Conservation (phyloP, 2,329 filamentous ascomycete species). For the Rhytidhysteron rufulum region DNA sequence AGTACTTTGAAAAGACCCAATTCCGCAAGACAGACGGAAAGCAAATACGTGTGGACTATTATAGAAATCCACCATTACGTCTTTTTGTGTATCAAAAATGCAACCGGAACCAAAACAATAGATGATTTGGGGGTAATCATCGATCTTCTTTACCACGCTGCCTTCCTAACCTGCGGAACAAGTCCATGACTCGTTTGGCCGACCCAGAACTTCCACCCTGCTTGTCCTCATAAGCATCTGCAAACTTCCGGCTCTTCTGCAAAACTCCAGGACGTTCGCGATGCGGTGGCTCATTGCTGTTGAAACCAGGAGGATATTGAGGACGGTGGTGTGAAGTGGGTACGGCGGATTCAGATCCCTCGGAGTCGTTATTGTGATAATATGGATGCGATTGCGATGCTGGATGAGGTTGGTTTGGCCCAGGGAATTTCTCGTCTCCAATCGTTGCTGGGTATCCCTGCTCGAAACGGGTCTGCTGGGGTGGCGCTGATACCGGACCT, state of each 20-base stretch:
- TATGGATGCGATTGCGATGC: conserved; percentile 19
- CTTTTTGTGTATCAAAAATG: background rate
- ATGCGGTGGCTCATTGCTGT: conserved; percentile 17
- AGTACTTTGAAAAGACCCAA: no score
- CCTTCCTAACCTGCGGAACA: conserved; percentile 84
- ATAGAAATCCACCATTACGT: conserved; percentile 1
- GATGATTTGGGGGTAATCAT: conserved; percentile 11
- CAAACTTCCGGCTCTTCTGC: conserved; percentile 83
- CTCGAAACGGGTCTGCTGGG: conserved; percentile 35
- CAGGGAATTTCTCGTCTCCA: conserved; percentile 35
- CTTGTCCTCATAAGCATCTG: conserved; percentile 74
- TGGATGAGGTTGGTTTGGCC: conserved; percentile 29
- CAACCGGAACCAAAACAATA: background rate
- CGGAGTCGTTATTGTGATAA: conserved; percentile 30
- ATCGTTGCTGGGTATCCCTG: conserved; percentile 16
- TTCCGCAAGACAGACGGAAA: no score
- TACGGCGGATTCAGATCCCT: conserved; percentile 29
- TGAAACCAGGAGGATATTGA: conserved; percentile 40
- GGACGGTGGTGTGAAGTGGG: conserved; percentile 19
- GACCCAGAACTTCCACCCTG: conserved; percentile 73
- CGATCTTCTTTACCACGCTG: conserved; percentile 48
- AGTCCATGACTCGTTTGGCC: conserved; percentile 94
- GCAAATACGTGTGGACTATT: no score
- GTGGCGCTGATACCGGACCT: conserved; percentile 31
- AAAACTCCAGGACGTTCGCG: conserved; percentile 54